These are phyloP conservation scores for Xylaria sp. DNA, from an alignment of 2,329 filamentous ascomycete species.

Conservation along the genomic window DNA sequence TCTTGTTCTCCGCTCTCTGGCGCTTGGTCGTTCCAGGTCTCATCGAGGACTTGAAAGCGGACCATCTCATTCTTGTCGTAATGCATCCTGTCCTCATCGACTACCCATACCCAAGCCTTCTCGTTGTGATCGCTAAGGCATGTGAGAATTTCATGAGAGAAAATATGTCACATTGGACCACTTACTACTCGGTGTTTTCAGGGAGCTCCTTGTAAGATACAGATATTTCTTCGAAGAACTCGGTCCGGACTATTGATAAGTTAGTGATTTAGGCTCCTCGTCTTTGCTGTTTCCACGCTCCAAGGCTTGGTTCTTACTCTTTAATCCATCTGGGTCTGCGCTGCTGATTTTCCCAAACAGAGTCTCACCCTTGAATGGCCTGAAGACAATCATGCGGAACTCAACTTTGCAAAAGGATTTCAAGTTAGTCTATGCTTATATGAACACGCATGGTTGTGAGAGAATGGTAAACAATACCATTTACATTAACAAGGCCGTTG, in stretches of 20 bases:
- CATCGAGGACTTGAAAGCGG: slow-evolving; percentile 83
- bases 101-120: slow-evolving; percentile 85
- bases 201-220: slow-evolving; percentile 80
- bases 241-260: slow-evolving; percentile 72
- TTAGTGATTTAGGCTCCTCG: slow-evolving; percentile 8
- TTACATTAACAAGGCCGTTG: slow-evolving; percentile 91
- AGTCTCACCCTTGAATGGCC: slow-evolving; percentile 95
- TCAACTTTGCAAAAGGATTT: slow-evolving; percentile 69
- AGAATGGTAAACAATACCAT: slow-evolving; percentile 65
- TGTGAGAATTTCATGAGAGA: slow-evolving; percentile 44
- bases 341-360: slow-evolving; percentile 85
- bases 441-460: neutral
- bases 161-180: slow-evolving; percentile 33
- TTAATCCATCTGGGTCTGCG: slow-evolving; percentile 77
- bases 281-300: neutral
- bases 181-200: slow-evolving; percentile 80
- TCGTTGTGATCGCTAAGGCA: slow-evolving; percentile 73
- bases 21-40: slow-evolving; percentile 91
- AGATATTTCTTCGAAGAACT: slow-evolving; percentile 95
- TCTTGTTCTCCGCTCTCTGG: slow-evolving; percentile 74
- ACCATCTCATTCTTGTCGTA: slow-evolving; percentile 93
- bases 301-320: slow-evolving; percentile 59
- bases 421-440: neutral
- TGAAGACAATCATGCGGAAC: slow-evolving; percentile 92
- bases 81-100: slow-evolving; percentile 78